Evolutionary conservation across 1,139 yeast species (phyloP).

Genomic region (Kodamaea plutei): DNA sequence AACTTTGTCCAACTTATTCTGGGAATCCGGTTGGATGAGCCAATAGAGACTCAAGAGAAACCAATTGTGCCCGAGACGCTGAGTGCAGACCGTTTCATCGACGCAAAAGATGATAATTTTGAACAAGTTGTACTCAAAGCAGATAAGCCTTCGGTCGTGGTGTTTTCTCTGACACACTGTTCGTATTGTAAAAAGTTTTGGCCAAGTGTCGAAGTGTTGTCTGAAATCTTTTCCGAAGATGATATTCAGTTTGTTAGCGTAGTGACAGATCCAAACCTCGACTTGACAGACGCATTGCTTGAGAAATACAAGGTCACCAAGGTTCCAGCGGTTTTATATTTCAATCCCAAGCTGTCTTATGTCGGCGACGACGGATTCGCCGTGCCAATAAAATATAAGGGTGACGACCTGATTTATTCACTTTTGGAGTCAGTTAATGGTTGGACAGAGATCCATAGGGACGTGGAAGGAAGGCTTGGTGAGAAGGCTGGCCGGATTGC

Average conservation of each 20-base stretch:
- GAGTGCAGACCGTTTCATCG: constrained; percentile 4
- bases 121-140: constrained; percentile 25
- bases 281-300: constrained; percentile 7
- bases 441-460: constrained; percentile 50
- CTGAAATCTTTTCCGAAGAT: constrained; percentile 32
- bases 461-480: constrained; percentile 44
- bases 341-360: constrained; percentile 25
- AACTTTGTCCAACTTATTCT: constrained; percentile 43
- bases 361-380: constrained; percentile 16
- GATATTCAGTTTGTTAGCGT: constrained; percentile 33
- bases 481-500: constrained; percentile 53
- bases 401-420: constrained; percentile 38
- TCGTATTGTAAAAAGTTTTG: constrained; percentile 24
- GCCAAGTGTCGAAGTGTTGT: constrained; percentile 30
- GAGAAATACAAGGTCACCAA: constrained; percentile 40
- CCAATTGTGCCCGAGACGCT: background rate
- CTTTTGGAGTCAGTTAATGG: constrained; percentile 50
- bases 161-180: constrained; percentile 41
- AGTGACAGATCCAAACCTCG: constrained; percentile 3
- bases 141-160: constrained; percentile 25
- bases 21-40: constrained; percentile 19
- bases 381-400: constrained; percentile 34
- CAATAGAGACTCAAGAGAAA: constrained; percentile 8
- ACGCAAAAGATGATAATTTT: constrained; percentile 25
- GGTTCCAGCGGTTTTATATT: constrained; percentile 53